Base-by-base conservation (phyloP, 495 filamentous ascomycete genomes). In the Clohesyomyces aquaticus region DNA sequence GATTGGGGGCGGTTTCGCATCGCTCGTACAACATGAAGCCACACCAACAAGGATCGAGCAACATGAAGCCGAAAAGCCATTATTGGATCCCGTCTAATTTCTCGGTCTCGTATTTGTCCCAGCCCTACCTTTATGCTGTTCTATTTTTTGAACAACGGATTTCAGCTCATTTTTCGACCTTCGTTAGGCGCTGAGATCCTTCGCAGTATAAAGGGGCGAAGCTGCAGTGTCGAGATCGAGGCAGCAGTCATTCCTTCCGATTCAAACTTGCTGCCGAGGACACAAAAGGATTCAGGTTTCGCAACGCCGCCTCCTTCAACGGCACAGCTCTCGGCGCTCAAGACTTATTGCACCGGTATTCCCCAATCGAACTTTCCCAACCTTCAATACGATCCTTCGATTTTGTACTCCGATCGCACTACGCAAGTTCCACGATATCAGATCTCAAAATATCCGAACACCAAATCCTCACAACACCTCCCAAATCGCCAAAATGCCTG, bases 401-500 rank as follows among this genome's bases (percentile, higher is more conserved):
- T n/a, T n/a, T n/a, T n/a, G 14, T 38, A 38, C 32, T 14, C 32
- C 6, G 32, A 38, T 14, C 32, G 6, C 32, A 38, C 14, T 38
- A 6, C 32, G 32, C 32, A 38, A 38, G 32, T 14, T 6, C 32
- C 32, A n/a, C n/a, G n/a, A n/a, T n/a, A n/a, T n/a, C n/a, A n/a
- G n/a, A n/a, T n/a, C n/a, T n/a, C n/a, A n/a, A n/a, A n/a, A n/a
- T n/a, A n/a, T n/a, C n/a, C n/a, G n/a, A n/a, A n/a, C n/a, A n/a
- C n/a, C n/a, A n/a, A n/a, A n/a, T n/a, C n/a, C n/a, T n/a, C n/a
- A n/a, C 32, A 38, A 38, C 6, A 6, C 32, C 32, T 14, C 14
- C 32, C 32, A 38, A 38, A 38, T 38, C 32, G 32, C 32, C 32
- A 38, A 38, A 38, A 38, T 38, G 32, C 32, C 32, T 38, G 32